phyloP scores from a whole-genome alignment of 2,329 filamentous ascomycete species.

The Sporothrix protearum region DNA sequence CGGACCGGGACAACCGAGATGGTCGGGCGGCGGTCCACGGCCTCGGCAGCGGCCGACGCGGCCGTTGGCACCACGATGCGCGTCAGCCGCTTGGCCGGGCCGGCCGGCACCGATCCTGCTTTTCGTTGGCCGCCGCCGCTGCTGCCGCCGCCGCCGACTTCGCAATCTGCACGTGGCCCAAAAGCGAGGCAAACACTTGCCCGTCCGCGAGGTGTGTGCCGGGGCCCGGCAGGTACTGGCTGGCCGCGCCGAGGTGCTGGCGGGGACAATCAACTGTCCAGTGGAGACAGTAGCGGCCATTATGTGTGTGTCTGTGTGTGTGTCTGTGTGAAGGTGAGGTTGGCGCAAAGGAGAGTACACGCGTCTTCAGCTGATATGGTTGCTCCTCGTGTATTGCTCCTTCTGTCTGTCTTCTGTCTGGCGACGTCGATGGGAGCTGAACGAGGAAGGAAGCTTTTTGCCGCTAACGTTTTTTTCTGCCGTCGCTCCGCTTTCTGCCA shows the following conservation, averaged over 20 bases:
- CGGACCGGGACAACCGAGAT: constrained; percentile 56
- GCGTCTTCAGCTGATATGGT: not conserved
- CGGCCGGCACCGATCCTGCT: constrained; percentile 28
- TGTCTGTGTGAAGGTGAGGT: not conserved
- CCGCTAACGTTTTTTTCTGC: constrained; percentile 14
- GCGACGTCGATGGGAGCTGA: not conserved
- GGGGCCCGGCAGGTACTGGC: constrained; percentile 67
- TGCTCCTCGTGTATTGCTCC: not conserved
- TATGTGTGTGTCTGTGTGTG: not conserved
- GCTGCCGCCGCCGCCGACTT: constrained; percentile 41
- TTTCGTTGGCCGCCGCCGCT: constrained; percentile 34
- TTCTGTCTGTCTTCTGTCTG: no score
- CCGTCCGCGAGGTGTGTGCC: constrained; percentile 79
- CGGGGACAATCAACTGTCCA: constrained; percentile 64
- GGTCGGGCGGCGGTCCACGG: constrained; percentile 47
- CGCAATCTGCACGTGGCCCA: constrained; percentile 63
- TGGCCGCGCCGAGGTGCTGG: constrained; percentile 67
- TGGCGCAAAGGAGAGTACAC: not conserved
- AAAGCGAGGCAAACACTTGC: constrained; percentile 75
- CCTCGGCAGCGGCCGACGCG: constrained; percentile 38
- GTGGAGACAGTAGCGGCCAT: constrained; percentile 3
- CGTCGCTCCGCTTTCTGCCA: not conserved
- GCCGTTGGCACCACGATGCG: constrained; percentile 47
- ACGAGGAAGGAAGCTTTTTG: not conserved
- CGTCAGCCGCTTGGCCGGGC: constrained; percentile 57